Evolutionary conservation across 2,329 filamentous ascomycete species (phyloP), one percentile per base, ranked within the genome.

Genomic region (Delphinella strobiligena): DNA sequence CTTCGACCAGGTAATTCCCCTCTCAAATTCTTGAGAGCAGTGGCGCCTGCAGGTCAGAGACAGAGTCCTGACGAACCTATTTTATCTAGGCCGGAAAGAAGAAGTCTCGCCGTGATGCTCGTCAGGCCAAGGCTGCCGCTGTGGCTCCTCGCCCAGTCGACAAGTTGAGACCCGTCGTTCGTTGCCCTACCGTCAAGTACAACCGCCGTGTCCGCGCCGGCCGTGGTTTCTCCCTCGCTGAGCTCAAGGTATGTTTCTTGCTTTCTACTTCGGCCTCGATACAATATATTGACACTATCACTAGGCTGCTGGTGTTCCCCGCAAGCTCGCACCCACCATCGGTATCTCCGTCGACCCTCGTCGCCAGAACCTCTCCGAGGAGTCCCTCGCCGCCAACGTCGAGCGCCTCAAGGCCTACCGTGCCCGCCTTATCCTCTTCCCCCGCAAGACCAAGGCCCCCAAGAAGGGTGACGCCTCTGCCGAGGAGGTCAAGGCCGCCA

Each of bases 361-460:
- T 73, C 89, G 91, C 69, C 80, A 85, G 74, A 98, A 96, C 78
- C 82, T 93, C 62, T 91, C 82, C 62, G 85, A 93, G 74, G 91
- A 96, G 78, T 83, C 82, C 53, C 81, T 96, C 59, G 76, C 85
- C 67, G 75, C 76, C 75, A 98, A 98, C 72, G 89, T 98, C 59
- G 83, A 83, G 68, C 91, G 91, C 63, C 86, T 98, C 64, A 88
- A 95, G 79, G 86, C 86, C 66, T 98, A 94, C 87, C 84, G 82
- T 74, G 78, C 82, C 63, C 86, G 87, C 63, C 74, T 98, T 62
- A 94, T 98, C 67, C 78, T 98, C 65, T 95, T 98, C 78, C 91
- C 91, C 64, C 86, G 87, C 76, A 87, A 85, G 71, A 78, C 78
- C 65, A 88, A 88, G 71, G 80, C 91, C 72, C 78, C 81, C 72